Percentiles rank a stretch among this genome's conserved stretches.
Conservation (phyloP, 192 early-diverging fungal species). For the Coemansia sp. region DNA sequence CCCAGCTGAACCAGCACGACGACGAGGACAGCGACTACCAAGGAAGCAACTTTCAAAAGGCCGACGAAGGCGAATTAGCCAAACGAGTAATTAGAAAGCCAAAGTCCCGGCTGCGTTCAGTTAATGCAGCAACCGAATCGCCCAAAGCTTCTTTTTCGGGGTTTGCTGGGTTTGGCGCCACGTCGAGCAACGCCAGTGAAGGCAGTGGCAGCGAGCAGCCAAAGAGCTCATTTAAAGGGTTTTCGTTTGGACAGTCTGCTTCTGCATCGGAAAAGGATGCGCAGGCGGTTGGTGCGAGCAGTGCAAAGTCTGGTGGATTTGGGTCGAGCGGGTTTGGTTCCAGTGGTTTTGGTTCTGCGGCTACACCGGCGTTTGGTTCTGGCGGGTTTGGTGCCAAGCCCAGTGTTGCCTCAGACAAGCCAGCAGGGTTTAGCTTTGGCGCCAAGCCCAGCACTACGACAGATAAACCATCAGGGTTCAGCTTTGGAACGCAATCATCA, state of each 20-base stretch:
- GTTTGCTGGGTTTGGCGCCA: conserved; percentile 34
- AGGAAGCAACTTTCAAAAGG: conserved; percentile 24
- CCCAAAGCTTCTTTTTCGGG: conserved; percentile 26
- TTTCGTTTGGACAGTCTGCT: conserved; percentile 36
- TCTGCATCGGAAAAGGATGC: not conserved
- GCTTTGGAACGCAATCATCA: conserved; percentile 13
- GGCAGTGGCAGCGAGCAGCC: conserved; percentile 10
- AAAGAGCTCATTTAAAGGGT: conserved; percentile 33
- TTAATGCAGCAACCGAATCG: not conserved
- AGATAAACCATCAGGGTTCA: conserved; percentile 8
- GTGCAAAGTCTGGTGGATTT: not conserved
- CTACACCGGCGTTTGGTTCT: not conserved
- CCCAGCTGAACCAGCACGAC: conserved; percentile 55
- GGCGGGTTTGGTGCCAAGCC: not conserved
- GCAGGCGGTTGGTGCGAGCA: conserved; percentile 15
- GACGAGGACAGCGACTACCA: conserved; percentile 29
- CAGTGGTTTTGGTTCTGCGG: not conserved
- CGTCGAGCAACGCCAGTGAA: not conserved
- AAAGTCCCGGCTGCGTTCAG: conserved; percentile 41
- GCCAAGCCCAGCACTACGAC: not conserved
- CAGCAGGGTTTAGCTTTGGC: conserved; percentile 9
- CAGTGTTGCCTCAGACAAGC: not conserved
- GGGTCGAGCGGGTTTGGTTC: conserved; percentile 6
- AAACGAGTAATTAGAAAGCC: conserved; percentile 47
- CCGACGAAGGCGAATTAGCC: conserved; percentile 23